Conservation (phyloP, 164 flowering plant species). For the Vitis vinifera region DNA sequence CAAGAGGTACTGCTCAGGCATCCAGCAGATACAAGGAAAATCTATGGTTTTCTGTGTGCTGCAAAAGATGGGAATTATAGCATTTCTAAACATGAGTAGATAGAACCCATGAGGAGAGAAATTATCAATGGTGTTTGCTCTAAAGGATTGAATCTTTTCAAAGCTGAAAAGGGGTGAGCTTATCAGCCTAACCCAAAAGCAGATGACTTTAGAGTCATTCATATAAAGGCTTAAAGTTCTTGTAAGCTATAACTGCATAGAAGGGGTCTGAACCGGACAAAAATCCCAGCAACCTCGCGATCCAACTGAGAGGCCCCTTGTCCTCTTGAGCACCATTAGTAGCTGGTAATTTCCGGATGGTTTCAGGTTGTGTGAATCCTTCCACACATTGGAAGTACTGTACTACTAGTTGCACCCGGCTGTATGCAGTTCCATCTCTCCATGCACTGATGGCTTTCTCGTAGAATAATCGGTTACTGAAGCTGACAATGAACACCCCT, state of each 20-base stretch:
- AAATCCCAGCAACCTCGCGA: slow-evolving; percentile 39
- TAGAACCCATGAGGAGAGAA: too few relatives aligned
- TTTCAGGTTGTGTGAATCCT: slow-evolving; percentile 70
- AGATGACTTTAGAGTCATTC: slow-evolving; percentile 17
- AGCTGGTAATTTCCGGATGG: slow-evolving; percentile 42
- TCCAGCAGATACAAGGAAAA: too few relatives aligned
- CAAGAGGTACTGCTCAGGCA: too few relatives aligned
- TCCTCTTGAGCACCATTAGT: slow-evolving; percentile 17
- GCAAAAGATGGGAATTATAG: too few relatives aligned
- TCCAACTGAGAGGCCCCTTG: slow-evolving; percentile 38
- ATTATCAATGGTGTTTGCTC: too few relatives aligned
- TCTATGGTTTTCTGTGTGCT: too few relatives aligned
- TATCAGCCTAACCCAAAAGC: too few relatives aligned
- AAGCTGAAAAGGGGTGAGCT: too few relatives aligned
- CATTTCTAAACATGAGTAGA: too few relatives aligned
- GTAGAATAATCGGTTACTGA: slow-evolving; percentile 76
- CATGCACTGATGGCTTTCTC: slow-evolving; percentile 74
- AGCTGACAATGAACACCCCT: slow-evolving; percentile 78
- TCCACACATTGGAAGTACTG: slow-evolving; percentile 75
- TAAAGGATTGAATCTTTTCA: too few relatives aligned
- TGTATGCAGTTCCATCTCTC: slow-evolving; percentile 73
- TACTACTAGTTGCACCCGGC: slow-evolving; percentile 67
- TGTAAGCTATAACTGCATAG: slow-evolving; percentile 74
- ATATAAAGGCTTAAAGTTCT: slow-evolving; percentile 59
- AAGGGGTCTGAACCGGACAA: slow-evolving; percentile 70